Base-by-base conservation (phyloP, 805 yeast species). In the Ogataea methanolica region DNA sequence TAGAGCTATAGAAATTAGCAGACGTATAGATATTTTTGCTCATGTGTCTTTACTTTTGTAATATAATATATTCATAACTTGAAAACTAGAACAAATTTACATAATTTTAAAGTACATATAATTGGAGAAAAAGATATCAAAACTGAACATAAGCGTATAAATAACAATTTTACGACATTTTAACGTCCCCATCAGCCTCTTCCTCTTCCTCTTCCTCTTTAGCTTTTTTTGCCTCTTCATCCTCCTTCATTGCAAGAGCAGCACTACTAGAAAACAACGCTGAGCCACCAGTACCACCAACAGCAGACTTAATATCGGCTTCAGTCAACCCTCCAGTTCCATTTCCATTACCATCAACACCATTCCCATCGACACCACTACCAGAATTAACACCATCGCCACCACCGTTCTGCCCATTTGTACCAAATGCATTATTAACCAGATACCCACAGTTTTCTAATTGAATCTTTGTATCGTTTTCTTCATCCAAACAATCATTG, bases 301-400 rank as follows among this genome's bases (percentile, higher is more conserved):
- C 73, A 1, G 75, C 74, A 31, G 71, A 72, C 45, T 70, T 65
- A 31, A 69, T 69, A 55, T 69, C 73, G 2, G 71, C 71, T 44
- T 61, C 68, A n/a, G 68, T 56, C 43, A 69, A 52, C 1, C 68
- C 31, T 26, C 69, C 22, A 46, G 48, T 21, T 49, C 56, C 4
- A 45, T 26, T 26, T 26, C 31, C 31, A 26, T 26, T 26, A 26
- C 31, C 31, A 26, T 26, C 53, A 23, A 38, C 44, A 3, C 39
- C 35, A 11, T 31, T 31, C 8, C 48, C 56, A 8, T 45, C 53
- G 36, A 45, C 48, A 14, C 44, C 45, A 22, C 39, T 19, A 22
- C 43, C 43, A 6, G 43, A 41, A 11, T 31, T 31, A 21, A 47
- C 56, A 8, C 45, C 54, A 37, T 45, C 48, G 12, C 44, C 45